A percentile compares a stretch with the other conserved stretches of the same genome.
phyloP scores from a whole-genome alignment of 139 green algal genomes.

The Chlorella sorokiniana region DNA sequence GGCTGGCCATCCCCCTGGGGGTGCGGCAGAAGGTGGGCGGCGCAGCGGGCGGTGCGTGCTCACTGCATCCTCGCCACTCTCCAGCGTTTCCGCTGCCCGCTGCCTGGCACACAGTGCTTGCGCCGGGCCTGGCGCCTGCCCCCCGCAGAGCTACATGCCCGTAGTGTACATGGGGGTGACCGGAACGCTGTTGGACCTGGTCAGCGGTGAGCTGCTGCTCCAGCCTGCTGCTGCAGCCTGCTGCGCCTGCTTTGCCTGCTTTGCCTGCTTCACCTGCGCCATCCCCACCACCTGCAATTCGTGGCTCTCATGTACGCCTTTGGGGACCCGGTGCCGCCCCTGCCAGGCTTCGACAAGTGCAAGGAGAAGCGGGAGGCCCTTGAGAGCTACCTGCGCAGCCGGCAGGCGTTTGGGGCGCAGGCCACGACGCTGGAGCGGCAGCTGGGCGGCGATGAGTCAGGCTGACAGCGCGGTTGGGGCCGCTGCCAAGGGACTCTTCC shows the following conservation, averaged over 20 bases:
- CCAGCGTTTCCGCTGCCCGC: too few relatives aligned
- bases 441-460: not conserved
- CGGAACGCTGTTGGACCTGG: slow-evolving; percentile 18
- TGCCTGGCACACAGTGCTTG: too few relatives aligned
- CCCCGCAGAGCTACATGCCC: slow-evolving; percentile 28
- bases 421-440: not conserved
- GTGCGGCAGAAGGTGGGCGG: not conserved
- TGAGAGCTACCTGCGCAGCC: not conserved
- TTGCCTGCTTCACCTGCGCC: too few relatives aligned
- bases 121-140: too few relatives aligned
- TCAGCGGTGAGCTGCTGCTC: slow-evolving; percentile 1
- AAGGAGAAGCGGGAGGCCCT: not conserved
- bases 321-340: too few relatives aligned
- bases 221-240: not conserved
- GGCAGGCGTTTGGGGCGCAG: not conserved
- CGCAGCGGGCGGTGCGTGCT: too few relatives aligned
- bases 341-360: slow-evolving; percentile 10
- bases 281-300: too few relatives aligned
- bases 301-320: not conserved
- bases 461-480: too few relatives aligned
- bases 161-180: slow-evolving; percentile 17
- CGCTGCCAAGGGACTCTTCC: too few relatives aligned
- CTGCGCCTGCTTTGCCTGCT: not conserved
- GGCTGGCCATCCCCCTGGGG: not conserved
- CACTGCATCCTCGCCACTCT: too few relatives aligned